Evolutionary conservation across 345 rosid genomes (phyloP).

Genomic region (Brassica juncea): DNA sequence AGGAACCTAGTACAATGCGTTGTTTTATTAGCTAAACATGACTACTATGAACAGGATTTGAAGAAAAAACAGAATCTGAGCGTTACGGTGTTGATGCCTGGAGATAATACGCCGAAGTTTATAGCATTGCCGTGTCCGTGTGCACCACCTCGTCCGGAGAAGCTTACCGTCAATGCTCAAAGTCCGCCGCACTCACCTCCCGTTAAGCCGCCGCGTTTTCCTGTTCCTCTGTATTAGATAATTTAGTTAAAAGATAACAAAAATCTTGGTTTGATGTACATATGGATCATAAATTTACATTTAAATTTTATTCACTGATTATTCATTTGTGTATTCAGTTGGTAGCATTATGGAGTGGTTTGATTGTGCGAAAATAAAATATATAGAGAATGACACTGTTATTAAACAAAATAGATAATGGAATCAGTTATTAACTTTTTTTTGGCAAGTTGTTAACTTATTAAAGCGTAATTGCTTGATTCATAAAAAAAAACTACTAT

Average conservation of each 20-base stretch:
- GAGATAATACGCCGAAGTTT: constrained; percentile 76
- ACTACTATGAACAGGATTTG: constrained; percentile 45
- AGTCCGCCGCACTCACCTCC: constrained; percentile 46
- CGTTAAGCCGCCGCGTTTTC: constrained; percentile 55
- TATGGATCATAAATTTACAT: constrained; percentile 38
- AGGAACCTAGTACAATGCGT: not conserved
- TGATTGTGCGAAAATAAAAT: not conserved
- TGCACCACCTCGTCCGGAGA: constrained; percentile 59
- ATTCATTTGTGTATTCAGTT: constrained; percentile 27
- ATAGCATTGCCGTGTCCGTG: constrained; percentile 95
- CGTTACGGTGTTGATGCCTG: constrained; percentile 91
- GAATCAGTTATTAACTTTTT: not conserved
- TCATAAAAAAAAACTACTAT: not conserved
- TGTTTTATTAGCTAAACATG: not conserved
- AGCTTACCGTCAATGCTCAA: constrained; percentile 42
- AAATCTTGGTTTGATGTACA: constrained; percentile 36
- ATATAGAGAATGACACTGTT: not conserved
- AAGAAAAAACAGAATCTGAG: constrained; percentile 55
- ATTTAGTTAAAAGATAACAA: constrained; percentile 23
- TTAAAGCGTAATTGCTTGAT: not conserved
- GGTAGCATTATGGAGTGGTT: constrained; percentile 10
- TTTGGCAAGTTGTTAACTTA: not conserved
- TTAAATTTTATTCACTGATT: constrained; percentile 23
- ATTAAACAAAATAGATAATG: not conserved
- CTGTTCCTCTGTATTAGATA: constrained; percentile 69